Percentiles rank a stretch among this genome's conserved stretches.
Conservation (phyloP, 106 monocot species). For the Allium fistulosum region DNA sequence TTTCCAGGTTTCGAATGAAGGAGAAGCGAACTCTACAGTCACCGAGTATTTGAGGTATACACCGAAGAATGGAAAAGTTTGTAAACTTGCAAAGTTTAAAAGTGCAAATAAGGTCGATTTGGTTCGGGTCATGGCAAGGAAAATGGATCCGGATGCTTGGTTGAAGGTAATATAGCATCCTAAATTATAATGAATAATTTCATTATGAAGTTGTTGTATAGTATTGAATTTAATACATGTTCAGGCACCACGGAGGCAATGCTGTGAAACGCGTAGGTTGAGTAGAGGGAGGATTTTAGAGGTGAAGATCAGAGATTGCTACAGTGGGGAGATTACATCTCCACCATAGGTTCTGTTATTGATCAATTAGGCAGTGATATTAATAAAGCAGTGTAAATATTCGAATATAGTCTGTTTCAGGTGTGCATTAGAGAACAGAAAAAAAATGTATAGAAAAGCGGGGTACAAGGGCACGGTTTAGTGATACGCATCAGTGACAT, state of each 20-base stretch:
- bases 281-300: conserved; percentile 19
- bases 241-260: conserved; percentile 78
- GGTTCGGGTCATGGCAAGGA: conserved; percentile 40
- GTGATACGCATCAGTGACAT: no score
- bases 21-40: conserved; percentile 11
- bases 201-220: no score
- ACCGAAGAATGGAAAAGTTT: not conserved
- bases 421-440: no score
- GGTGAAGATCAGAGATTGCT: conserved; percentile 44
- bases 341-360: conserved; percentile 12
- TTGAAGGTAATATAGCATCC: conserved; percentile 17
- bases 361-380: no score
- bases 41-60: conserved; percentile 24
- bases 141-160: conserved; percentile 48
- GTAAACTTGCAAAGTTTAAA: conserved; percentile 9
- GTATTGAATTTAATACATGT: no score
- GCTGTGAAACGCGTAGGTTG: conserved; percentile 35
- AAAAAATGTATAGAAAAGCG: no score
- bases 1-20: conserved; percentile 2
- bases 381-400: no score
- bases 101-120: conserved; percentile 25
- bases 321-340: conserved; percentile 27
- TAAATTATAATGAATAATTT: no score
- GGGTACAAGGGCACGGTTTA: no score
- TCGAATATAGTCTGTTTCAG: no score